Evolutionary conservation across 139 green algal genomes (phyloP), one percentile per base, ranked within the genome.

Genomic region (Astrephomene gubernaculifera): DNA sequence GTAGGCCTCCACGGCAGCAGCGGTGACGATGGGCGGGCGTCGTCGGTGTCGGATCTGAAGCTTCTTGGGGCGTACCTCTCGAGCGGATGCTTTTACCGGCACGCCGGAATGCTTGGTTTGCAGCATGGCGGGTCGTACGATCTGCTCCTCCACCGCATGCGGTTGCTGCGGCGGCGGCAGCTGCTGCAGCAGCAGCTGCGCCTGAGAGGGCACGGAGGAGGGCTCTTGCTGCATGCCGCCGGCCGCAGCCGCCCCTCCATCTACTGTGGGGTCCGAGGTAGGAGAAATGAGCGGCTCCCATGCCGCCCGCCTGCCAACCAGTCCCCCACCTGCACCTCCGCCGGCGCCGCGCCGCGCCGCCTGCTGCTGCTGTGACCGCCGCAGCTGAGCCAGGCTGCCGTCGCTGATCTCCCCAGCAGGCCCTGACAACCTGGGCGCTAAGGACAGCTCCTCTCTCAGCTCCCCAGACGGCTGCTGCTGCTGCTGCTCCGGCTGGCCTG

Each of bases 61-160:
- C n/a, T n/a, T n/a, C n/a, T n/a, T n/a, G n/a, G n/a, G n/a, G n/a
- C n/a, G n/a, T n/a, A n/a, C n/a, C n/a, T n/a, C n/a, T n/a, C n/a
- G n/a, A n/a, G n/a, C n/a, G n/a, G n/a, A n/a, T n/a, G n/a, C n/a
- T n/a, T n/a, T n/a, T n/a, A n/a, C n/a, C n/a, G n/a, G n/a, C n/a
- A n/a, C n/a, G n/a, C n/a, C n/a, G n/a, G n/a, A n/a, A n/a, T 38
- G 74, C 57, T 82, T 82, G 53, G 74, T 54, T 57, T 71, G 74
- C 35, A 82, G 74, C 74, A 19, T 21, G 39, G 38, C 57, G 38
- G 54, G 74, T 5, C 14, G 29, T 4, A 71, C 57, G 36, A 82
- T 71, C 24, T 70, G 74, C 54, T 64, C 44, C 43, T n/a, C 8
- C 24, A 75, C 68, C 38, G 68, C 38, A 3, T 53, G 68, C 68